These are phyloP conservation scores for Talaromyces sp. DNA, from an alignment of 2,329 filamentous ascomycete species.

Conservation along the genomic window DNA sequence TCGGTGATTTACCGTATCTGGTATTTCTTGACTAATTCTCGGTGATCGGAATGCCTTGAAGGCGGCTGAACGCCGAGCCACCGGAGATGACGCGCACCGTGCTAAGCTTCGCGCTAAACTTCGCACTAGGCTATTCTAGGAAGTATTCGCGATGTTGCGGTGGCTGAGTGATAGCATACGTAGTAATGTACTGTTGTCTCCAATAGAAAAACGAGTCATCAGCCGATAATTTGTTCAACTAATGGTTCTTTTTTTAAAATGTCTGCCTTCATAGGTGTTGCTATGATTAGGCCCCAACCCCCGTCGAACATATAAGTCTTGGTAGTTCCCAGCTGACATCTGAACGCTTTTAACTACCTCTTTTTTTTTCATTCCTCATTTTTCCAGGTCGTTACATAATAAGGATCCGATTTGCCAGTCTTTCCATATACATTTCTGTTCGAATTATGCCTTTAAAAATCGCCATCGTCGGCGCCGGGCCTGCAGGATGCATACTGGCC, in stretches of 20 bases:
- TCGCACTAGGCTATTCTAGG: not conserved
- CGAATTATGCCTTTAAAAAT: constrained; percentile 9
- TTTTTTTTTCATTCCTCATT: not conserved
- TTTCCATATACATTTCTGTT: not conserved
- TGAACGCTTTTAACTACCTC: not conserved
- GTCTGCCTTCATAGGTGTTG: not conserved
- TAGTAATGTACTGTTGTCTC: not conserved
- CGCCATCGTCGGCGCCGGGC: constrained; percentile 20
- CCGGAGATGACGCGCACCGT: too few relatives aligned
- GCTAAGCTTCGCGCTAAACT: not conserved
- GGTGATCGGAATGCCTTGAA: too few relatives aligned
- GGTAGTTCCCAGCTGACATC: not conserved
- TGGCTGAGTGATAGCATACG: too few relatives aligned
- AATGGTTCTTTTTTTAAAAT: not conserved
- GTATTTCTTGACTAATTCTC: too few relatives aligned
- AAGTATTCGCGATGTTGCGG: not conserved
- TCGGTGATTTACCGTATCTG: not conserved
- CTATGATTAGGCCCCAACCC: not conserved
- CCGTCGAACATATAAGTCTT: not conserved
- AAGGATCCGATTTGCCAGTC: not conserved
- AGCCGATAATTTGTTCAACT: not conserved
- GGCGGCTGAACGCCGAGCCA: not conserved
- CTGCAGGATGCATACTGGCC: constrained; percentile 12
- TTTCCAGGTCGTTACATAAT: not conserved
- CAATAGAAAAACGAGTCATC: not conserved